A percentile compares a stretch with the other conserved stretches of the same genome.
Conservation (phyloP, 108 stramenopile species). For the Nitzschia sp. region DNA sequence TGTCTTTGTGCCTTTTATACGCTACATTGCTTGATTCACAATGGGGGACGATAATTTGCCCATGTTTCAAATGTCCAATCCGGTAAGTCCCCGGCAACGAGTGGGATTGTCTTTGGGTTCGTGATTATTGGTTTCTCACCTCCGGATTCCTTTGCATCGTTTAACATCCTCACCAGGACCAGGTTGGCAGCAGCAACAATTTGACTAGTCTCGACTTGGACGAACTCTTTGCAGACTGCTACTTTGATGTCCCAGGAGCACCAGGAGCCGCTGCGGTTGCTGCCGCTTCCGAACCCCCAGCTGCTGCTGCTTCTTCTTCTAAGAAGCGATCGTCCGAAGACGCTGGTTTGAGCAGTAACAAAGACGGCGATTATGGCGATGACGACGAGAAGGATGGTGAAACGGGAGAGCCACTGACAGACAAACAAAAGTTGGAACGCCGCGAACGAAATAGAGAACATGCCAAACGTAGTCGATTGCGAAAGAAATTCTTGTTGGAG, state of each 20-base stretch:
- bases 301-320: not conserved
- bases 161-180: no score
- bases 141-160: no score
- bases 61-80: constrained; percentile 39
- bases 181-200: not conserved
- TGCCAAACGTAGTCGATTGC: constrained; percentile 94
- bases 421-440: constrained; percentile 84
- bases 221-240: constrained; percentile 86
- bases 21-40: no score
- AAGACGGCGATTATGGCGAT: not conserved
- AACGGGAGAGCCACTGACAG: constrained; percentile 46
- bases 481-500: constrained; percentile 98
- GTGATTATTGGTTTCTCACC: no score
- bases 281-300: constrained; percentile 3
- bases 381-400: constrained; percentile 30
- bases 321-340: constrained; percentile 54
- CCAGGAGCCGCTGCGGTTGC: constrained; percentile 6
- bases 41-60: constrained; percentile 13
- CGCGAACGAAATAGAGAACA: constrained; percentile 91
- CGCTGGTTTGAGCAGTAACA: constrained; percentile 14
- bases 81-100: no score
- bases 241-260: constrained; percentile 68
- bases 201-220: constrained; percentile 66
- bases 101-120: no score
- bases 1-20: no score